These are phyloP conservation scores for Pleurotus tuoliensis DNA, from an alignment of 768 basidiomycete genomes.

Conservation along the genomic window DNA sequence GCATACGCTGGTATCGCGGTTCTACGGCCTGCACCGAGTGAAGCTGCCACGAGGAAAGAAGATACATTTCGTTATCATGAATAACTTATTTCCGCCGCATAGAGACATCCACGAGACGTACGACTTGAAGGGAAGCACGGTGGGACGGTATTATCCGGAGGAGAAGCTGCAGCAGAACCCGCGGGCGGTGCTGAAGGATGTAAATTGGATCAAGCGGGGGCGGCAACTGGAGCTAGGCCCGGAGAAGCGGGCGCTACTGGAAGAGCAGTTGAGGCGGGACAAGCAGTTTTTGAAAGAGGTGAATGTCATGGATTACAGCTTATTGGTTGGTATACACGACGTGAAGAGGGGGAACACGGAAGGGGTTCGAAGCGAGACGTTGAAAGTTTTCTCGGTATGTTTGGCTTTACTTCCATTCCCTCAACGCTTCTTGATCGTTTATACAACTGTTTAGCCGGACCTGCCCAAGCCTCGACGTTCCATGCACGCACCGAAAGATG, in stretches of 20 bases:
- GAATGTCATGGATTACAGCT: constrained; percentile 94
- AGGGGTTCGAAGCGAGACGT: constrained; percentile 84
- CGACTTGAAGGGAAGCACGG: constrained; percentile 93
- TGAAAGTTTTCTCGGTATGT: constrained; percentile 89
- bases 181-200: constrained; percentile 87
- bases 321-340: constrained; percentile 92
- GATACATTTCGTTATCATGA: constrained; percentile 99
- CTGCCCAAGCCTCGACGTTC: constrained; percentile 60
- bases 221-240: constrained; percentile 88
- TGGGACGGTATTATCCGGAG: constrained; percentile 85
- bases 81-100: constrained; percentile 97
- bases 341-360: constrained; percentile 89
- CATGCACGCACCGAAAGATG: constrained; percentile 63
- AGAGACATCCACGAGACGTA: constrained; percentile 97
- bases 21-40: constrained; percentile 96
- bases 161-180: constrained; percentile 78
- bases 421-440: background rate
- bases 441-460: constrained; percentile 49
- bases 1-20: constrained; percentile 88
- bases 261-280: constrained; percentile 89
- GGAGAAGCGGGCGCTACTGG: constrained; percentile 86
- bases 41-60: constrained; percentile 92
- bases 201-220: constrained; percentile 89
- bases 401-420: background rate
- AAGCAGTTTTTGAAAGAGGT: constrained; percentile 78